Base-by-base conservation (phyloP, 768 basidiomycete species). In the Cyclocybe aegerita region DNA sequence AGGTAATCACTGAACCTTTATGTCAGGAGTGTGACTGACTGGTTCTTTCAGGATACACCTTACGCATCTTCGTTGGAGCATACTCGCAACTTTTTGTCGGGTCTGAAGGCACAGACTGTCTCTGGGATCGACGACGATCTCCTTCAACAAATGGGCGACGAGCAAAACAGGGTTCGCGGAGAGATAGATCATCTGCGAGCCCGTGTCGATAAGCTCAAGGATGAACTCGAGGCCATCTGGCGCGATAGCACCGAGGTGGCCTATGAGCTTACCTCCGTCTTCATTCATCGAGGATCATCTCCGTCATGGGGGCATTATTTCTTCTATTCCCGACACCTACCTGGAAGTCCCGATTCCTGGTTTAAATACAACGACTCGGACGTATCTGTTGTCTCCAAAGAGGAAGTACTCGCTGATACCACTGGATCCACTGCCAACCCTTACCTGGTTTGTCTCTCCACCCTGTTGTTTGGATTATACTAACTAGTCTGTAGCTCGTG, bases 331-430 rank as follows among this genome's bases (percentile, higher is more conserved):
- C 80, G 93, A 36, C 79, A 93, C 65, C 74, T 97, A 10, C 95
- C 93, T 1, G 80, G 82, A 42, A 69, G 82, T 16, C 85, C 86
- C 9, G 88, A 97, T 50, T 77, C 79, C 39, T 98, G 94, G 92
- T 93, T 94, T 79, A 96, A 96, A 70, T 93, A 96, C 72, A 98
- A 98, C 64, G 95, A 98, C 64, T 91, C 91, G 34, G 84, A 82
- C 51, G 92, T 98, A 7, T 77, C 82, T 3, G 76, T 82, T 23
- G 90, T 93, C 0, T 68, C 78, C 7, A 88, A 90, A 60, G 82
- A 83, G 7, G 94, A 97, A 60, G 88, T 98, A 2, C 74, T 97
- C 46, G 85, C 84, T 29, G 91, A 97, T 71, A 90, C 93, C 33
- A 92, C 90, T n/a, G 90, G 89, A 15, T 86, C 82, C 12, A 92